Evolutionary conservation across 2,329 filamentous ascomycete species (phyloP).

Genomic region (Botrytis galanthina): DNA sequence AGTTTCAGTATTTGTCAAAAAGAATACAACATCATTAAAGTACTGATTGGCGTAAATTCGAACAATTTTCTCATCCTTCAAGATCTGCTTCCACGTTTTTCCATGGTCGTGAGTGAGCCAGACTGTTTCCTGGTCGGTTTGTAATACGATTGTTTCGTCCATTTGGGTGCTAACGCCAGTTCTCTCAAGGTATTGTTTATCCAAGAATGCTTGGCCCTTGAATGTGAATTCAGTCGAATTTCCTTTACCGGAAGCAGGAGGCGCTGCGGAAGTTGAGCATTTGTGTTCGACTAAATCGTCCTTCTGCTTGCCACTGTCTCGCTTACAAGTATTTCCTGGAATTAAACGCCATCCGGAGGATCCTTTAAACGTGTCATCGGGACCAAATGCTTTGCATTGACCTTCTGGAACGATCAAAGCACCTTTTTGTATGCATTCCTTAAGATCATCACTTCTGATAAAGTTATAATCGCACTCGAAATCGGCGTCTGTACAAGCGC

Average conservation of each 20-base stretch:
- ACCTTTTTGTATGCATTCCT: slow-evolving; percentile 61
- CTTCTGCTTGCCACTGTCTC: slow-evolving; percentile 59
- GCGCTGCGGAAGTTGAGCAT: slow-evolving; percentile 62
- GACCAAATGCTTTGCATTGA: slow-evolving; percentile 57
- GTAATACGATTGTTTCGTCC: slow-evolving; percentile 70
- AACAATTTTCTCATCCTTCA: slow-evolving; percentile 67
- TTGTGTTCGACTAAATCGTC: slow-evolving; percentile 71
- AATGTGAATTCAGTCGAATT: slow-evolving; percentile 60
- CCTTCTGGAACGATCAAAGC: slow-evolving; percentile 67
- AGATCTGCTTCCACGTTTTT: slow-evolving; percentile 74
- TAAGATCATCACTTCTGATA: slow-evolving; percentile 60
- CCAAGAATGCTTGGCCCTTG: slow-evolving; percentile 51
- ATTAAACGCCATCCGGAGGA: slow-evolving; percentile 91
- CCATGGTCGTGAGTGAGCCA: slow-evolving; percentile 83
- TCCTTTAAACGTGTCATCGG: slow-evolving; percentile 69
- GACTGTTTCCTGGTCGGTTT: slow-evolving; percentile 47
- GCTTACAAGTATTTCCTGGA: slow-evolving; percentile 73
- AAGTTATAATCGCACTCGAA: slow-evolving; percentile 99
- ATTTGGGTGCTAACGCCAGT: slow-evolving; percentile 59
- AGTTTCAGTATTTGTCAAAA: slow-evolving; percentile 65
- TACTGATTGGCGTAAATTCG: slow-evolving; percentile 75
- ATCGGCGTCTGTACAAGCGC: slow-evolving; percentile 78
- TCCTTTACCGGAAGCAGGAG: slow-evolving; percentile 65
- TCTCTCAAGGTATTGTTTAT: slow-evolving; percentile 76
- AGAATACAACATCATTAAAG: slow-evolving; percentile 82